These are phyloP conservation scores for Sugiyamaella sp. DNA, from an alignment of 1,139 yeast genomes.

Conservation along the genomic window DNA sequence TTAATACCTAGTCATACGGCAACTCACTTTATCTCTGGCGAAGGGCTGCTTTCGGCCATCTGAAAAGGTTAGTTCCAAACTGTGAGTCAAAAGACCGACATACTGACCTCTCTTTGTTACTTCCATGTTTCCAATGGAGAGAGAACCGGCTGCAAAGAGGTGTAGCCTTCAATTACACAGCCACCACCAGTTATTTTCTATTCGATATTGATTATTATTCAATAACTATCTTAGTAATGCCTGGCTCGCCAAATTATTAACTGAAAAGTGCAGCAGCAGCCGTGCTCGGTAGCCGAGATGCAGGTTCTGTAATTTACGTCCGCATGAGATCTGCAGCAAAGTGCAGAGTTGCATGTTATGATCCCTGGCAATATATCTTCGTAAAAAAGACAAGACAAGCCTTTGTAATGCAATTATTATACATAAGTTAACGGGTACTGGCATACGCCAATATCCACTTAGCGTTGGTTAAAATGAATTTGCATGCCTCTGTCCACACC, in stretches of 20 bases:
- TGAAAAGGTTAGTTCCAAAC: constrained; percentile 23
- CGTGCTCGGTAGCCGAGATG: neutral
- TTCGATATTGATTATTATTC: too few relatives aligned
- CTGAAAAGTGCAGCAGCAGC: too few relatives aligned
- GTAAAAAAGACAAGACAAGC: too few relatives aligned
- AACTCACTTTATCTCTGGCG: constrained; percentile 55
- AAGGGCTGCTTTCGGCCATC: constrained; percentile 78
- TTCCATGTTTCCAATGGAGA: constrained; percentile 8
- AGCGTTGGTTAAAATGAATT: constrained; percentile 69
- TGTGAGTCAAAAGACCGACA: neutral
- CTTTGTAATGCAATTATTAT: too few relatives aligned
- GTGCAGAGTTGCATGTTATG: neutral
- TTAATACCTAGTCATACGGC: neutral
- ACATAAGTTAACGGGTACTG: constrained; percentile 25
- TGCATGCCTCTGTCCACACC: constrained; percentile 92
- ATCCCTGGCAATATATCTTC: too few relatives aligned
- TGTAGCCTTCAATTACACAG: too few relatives aligned
- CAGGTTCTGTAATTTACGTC: neutral
- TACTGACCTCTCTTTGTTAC: constrained; percentile 16
- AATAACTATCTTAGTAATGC: too few relatives aligned
- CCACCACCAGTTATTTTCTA: too few relatives aligned
- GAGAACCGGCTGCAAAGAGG: neutral
- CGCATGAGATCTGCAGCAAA: neutral
- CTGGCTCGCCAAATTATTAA: too few relatives aligned
- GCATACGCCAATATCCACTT: constrained; percentile 48